These are phyloP conservation scores for Trichoderma semiorbis DNA, from an alignment of 2,329 filamentous ascomycete species.

Conservation along the genomic window DNA sequence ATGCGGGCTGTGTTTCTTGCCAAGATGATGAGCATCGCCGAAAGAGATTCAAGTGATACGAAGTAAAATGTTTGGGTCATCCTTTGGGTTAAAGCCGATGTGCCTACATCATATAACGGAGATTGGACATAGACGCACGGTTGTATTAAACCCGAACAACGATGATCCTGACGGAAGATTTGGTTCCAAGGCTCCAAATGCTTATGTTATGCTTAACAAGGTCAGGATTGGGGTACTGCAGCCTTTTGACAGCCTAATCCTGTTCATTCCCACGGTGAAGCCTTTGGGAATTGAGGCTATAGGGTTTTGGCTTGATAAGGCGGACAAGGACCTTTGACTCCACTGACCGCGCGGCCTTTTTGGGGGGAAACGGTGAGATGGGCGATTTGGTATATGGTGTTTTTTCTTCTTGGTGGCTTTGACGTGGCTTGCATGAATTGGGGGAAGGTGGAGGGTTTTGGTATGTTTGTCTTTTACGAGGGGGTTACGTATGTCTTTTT, in stretches of 20 bases:
- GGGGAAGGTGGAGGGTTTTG: background rate
- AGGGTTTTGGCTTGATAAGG: background rate
- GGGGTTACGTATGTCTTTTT: background rate
- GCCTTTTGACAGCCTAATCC: background rate
- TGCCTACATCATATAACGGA: background rate
- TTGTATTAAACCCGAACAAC: background rate
- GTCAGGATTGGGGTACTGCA: background rate
- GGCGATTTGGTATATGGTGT: background rate
- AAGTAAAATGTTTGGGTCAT: background rate
- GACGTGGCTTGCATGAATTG: constrained; percentile 1
- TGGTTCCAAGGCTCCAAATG: background rate
- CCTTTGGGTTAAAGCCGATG: background rate
- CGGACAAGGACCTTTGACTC: background rate
- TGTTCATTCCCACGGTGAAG: background rate
- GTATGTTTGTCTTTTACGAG: background rate
- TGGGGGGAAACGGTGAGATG: background rate
- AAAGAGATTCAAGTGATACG: background rate
- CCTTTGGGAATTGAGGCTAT: background rate
- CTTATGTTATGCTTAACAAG: background rate
- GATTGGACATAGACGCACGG: background rate
- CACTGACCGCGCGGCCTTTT: constrained; percentile 5
- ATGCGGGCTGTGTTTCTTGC: background rate
- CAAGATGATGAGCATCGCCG: background rate
- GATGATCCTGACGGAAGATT: background rate
- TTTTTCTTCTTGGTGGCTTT: background rate